Evolutionary conservation across 805 yeast genomes (phyloP).

Genomic region (Candida schatavii): DNA sequence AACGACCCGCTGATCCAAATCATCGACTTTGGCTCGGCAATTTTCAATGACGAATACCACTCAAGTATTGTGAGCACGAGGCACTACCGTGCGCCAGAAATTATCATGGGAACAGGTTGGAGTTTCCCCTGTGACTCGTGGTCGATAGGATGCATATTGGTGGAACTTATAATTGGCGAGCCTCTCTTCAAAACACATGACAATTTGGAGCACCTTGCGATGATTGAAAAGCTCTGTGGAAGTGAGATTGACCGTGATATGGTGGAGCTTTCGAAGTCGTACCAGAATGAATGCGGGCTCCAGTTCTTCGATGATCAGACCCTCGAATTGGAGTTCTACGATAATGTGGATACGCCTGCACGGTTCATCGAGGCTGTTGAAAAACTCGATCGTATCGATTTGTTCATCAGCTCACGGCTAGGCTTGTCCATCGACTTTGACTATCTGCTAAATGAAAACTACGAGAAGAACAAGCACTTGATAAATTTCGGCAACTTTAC

Average conservation of each 20-base stretch:
- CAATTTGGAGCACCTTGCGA: conserved; percentile 87
- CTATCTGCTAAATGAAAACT: conserved; percentile 36
- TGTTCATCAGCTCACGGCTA: conserved; percentile 39
- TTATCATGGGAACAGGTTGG: conserved; percentile 94
- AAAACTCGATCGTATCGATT: conserved; percentile 41
- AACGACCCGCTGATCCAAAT: conserved; percentile 79
- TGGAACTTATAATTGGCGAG: conserved; percentile 90
- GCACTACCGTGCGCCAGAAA: conserved; percentile 96
- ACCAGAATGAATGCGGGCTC: conserved; percentile 40
- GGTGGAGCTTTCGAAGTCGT: conserved; percentile 32
- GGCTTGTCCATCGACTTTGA: conserved; percentile 41
- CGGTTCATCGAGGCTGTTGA: conserved; percentile 38
- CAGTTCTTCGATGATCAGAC: conserved; percentile 23
- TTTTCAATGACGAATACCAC: conserved; percentile 92
- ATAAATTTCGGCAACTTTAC: conserved; percentile 59
- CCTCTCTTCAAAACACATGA: conserved; percentile 95
- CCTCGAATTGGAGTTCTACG: conserved; percentile 4
- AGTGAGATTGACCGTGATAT: conserved; percentile 44
- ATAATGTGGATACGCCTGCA: conserved; percentile 28
- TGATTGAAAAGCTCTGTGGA: conserved; percentile 83
- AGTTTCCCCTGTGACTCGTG: conserved; percentile 95
- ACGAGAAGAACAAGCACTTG: conserved; percentile 35
- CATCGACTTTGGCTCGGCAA: conserved; percentile 97
- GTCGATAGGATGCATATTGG: conserved; percentile 93
- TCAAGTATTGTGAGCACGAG: conserved; percentile 89